Conservation (phyloP, 768 basidiomycete genomes). For the Mycena chlorophos region DNA sequence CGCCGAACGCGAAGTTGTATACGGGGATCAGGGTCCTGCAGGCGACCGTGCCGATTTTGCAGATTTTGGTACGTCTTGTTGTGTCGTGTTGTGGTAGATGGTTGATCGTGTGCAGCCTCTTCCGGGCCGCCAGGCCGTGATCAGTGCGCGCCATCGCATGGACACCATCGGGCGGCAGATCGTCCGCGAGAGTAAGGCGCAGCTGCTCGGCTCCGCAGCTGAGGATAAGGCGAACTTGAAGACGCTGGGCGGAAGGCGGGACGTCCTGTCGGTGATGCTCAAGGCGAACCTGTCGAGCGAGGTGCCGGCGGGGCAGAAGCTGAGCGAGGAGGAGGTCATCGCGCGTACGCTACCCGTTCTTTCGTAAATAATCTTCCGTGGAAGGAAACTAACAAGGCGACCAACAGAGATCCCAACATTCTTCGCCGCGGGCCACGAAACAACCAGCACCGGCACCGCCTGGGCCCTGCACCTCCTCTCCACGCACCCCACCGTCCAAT, state of each 20-base stretch:
- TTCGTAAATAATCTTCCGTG: background rate
- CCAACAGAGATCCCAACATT: slow-evolving; percentile 44
- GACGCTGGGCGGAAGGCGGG: background rate
- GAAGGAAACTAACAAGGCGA: background rate
- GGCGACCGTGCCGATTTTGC: slow-evolving; percentile 28
- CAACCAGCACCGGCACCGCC: slow-evolving; percentile 26
- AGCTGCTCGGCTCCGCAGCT: background rate
- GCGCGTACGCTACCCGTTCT: background rate
- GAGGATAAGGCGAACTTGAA: background rate
- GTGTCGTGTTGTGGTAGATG: slow-evolving; percentile 40
- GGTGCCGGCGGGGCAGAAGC: background rate
- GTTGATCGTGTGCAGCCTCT: slow-evolving; percentile 5
- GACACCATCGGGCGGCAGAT: background rate
- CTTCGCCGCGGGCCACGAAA: slow-evolving; percentile 45
- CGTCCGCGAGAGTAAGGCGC: background rate
- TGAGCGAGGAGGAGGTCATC: background rate
- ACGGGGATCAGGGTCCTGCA: slow-evolving; percentile 22
- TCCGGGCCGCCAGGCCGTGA: background rate
- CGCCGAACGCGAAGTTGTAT: background rate
- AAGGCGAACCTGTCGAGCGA: background rate
- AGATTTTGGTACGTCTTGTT: slow-evolving; percentile 28
- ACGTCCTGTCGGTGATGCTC: background rate
- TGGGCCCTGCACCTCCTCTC: slow-evolving; percentile 49
- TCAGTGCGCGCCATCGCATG: background rate
- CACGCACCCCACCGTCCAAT: slow-evolving; percentile 38